Base-by-base conservation (phyloP, 768 basidiomycete species). In the Gloeopeniophorella convolvens region DNA sequence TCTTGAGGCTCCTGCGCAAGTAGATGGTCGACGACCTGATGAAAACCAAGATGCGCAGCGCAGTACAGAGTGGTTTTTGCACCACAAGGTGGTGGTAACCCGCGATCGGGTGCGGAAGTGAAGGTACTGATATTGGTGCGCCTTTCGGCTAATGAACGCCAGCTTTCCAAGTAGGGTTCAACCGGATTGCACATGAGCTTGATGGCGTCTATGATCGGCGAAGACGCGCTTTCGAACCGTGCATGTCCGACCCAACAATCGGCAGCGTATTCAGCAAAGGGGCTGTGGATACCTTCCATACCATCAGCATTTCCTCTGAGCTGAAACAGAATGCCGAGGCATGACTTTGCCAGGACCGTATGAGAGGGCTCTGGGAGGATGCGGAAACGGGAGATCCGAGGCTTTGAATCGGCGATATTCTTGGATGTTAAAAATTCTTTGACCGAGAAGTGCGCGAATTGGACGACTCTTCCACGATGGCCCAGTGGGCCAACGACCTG, bases 111-210 rank as follows among this genome's bases (percentile, higher is more conserved):
- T n/a, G n/a, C n/a, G n/a, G n/a, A n/a, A n/a, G n/a, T n/a, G n/a
- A n/a, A n/a, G n/a, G n/a, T n/a, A n/a, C n/a, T n/a, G 20, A 48
- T 44, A 23, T 54, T 47, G 24, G 48, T 43, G 41, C n/a, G n/a
- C n/a, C n/a, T n/a, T n/a, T 54, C 51, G 18, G 48, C 11, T 6
- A 54, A 18, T 47, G 46, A 54, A 9, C 48, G 32, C 51, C 51
- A 54, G 23, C 46, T 35, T 1, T 30, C 27, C n/a, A 54, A 54
- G 1, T 39, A 48, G n/a, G 41, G 41, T 3, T 6, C 3, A 10
- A 48, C 46, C 13, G 42, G 51, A 3, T 36, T 31, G 24, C 48
- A 54, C 23, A 54, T 16, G n/a, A 41, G 51, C 24, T 51, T n/a
- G n/a, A 51, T 44, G 41, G 48, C 30, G 20, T 54, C 51, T 12